phyloP scores from a whole-genome alignment of 1,139 yeast genomes.

The Zygosaccharomyces sapae region DNA sequence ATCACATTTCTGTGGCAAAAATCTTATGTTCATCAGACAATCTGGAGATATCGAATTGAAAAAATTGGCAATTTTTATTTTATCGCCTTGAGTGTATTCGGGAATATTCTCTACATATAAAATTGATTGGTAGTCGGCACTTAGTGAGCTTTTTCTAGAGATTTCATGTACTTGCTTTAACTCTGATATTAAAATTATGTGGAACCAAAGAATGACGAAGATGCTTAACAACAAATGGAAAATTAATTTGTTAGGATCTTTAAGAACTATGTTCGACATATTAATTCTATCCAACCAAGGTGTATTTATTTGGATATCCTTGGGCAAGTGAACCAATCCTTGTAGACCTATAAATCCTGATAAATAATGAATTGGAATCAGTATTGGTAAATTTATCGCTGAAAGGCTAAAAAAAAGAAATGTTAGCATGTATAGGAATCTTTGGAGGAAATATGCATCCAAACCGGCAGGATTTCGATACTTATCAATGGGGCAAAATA shows the following conservation, averaged over 20 bases:
- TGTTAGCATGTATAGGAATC: constrained; percentile 49
- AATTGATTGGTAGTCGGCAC: constrained; percentile 37
- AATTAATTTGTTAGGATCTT: constrained; percentile 44
- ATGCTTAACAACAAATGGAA: constrained; percentile 54
- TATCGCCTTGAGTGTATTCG: constrained; percentile 33
- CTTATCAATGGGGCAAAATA: constrained; percentile 38
- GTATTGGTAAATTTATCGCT: constrained; percentile 46
- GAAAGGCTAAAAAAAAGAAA: constrained; percentile 50
- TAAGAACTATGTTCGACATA: constrained; percentile 54
- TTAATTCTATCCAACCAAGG: constrained; percentile 55
- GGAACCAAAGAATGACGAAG: constrained; percentile 51
- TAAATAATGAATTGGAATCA: constrained; percentile 52
- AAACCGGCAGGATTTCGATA: constrained; percentile 48
- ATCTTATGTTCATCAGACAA: constrained; percentile 46
- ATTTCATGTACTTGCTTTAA: constrained; percentile 40
- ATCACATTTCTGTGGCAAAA: constrained; percentile 44
- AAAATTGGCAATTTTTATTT: constrained; percentile 35
- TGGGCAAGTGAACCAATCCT: constrained; percentile 21
- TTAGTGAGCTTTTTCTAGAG: constrained; percentile 35
- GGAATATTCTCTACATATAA: constrained; percentile 53
- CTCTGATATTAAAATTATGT: constrained; percentile 49
- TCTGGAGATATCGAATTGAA: constrained; percentile 30
- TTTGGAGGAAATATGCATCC: constrained; percentile 61
- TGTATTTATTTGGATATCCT: constrained; percentile 26
- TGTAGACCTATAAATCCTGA: constrained; percentile 38